Conservation (phyloP, 1,284 basidiomycete genomes). For the Pseudozyma tsukubaensis region DNA sequence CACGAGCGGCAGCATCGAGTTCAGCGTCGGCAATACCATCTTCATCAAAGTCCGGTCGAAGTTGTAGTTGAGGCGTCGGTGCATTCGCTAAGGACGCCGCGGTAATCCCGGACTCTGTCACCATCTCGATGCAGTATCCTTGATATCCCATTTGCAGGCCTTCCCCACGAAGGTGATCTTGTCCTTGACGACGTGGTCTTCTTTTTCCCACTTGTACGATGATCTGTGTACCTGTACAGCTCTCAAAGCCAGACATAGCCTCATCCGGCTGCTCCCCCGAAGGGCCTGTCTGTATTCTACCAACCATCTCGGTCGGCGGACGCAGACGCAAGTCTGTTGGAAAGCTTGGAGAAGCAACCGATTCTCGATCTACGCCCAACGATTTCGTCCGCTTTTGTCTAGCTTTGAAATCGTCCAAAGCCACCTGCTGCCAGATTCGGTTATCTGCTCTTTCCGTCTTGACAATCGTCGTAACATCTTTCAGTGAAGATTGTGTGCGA, state of each 20-base stretch:
- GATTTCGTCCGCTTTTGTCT: background rate
- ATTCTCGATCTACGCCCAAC: background rate
- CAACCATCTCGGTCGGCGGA: background rate
- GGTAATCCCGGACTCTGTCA: background rate
- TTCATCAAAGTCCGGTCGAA: slow-evolving; percentile 1
- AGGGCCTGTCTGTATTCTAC: background rate
- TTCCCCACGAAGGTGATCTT: slow-evolving; percentile 27
- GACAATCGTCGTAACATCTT: slow-evolving; percentile 24
- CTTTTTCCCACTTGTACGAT: slow-evolving; percentile 36
- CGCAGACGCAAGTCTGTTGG: no score
- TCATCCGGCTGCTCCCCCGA: background rate
- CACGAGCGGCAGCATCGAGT: background rate
- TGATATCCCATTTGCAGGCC: slow-evolving; percentile 44
- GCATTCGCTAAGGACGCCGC: slow-evolving; percentile 1
- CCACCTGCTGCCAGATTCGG: slow-evolving; percentile 38
- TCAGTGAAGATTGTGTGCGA: slow-evolving; percentile 24
- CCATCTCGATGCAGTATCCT: slow-evolving; percentile 29
- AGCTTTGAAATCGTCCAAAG: slow-evolving; percentile 18
- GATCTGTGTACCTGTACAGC: slow-evolving; percentile 27
- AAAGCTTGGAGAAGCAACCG: background rate
- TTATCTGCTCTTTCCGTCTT: slow-evolving; percentile 47
- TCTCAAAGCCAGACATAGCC: slow-evolving; percentile 6
- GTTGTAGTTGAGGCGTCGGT: background rate
- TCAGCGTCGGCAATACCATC: slow-evolving; percentile 5
- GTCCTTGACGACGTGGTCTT: slow-evolving; percentile 11